Conservation (phyloP, 495 filamentous ascomycete genomes). For the Diplogelasinospora grovesii region DNA sequence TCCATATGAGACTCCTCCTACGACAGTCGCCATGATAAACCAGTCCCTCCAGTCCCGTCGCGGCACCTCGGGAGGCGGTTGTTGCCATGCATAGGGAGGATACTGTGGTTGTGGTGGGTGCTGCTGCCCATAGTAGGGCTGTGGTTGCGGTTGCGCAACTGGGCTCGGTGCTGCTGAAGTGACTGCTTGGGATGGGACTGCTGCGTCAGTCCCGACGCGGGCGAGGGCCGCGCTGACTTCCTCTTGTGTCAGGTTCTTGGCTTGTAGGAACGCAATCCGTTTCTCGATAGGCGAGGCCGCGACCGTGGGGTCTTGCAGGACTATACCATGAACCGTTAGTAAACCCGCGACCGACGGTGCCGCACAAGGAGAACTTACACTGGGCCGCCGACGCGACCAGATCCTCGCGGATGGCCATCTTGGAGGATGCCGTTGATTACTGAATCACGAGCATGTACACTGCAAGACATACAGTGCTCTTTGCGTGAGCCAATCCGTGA, state of each 20-base stretch:
- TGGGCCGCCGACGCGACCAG: constrained; percentile 66
- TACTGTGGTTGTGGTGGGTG: constrained; percentile 54
- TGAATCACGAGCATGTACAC: too few relatives aligned
- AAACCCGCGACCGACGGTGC: constrained; percentile 10
- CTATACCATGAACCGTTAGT: constrained; percentile 40
- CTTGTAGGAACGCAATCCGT: constrained; percentile 84
- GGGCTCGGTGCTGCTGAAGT: constrained; percentile 42
- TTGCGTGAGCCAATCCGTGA: too few relatives aligned
- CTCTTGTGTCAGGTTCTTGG: constrained; percentile 94
- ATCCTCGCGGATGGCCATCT: constrained; percentile 78
- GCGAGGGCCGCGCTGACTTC: constrained; percentile 83
- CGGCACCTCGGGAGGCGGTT: constrained; percentile 58
- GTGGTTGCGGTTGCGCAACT: constrained; percentile 34
- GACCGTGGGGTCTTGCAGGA: constrained; percentile 89
- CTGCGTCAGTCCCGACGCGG: constrained; percentile 54
- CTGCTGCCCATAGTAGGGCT: constrained; percentile 59
- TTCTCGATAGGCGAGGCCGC: constrained; percentile 88
- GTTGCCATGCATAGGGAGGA: constrained; percentile 56
- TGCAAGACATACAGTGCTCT: too few relatives aligned
- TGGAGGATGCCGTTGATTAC: constrained; percentile 10
- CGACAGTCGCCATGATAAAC: constrained; percentile 95
- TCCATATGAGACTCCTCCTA: constrained; percentile 78
- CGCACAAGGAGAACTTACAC: constrained; percentile 48
- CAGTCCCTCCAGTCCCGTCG: constrained; percentile 94
- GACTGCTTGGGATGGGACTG: constrained; percentile 45